phyloP scores from a whole-genome alignment of 805 yeast species.

The Teunomyces kruisii region DNA sequence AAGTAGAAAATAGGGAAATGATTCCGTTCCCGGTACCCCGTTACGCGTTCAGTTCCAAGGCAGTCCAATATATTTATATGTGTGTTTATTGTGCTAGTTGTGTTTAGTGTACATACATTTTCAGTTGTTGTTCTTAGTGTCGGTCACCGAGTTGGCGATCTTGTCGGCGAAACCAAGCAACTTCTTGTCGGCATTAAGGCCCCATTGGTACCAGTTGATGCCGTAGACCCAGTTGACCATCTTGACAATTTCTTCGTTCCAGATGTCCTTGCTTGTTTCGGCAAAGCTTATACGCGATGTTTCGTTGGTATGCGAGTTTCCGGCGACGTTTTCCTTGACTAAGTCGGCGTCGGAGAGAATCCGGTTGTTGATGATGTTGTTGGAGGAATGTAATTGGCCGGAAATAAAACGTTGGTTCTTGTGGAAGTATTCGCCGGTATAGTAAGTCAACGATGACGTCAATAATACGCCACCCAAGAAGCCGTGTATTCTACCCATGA shows the following conservation, averaged over 20 bases:
- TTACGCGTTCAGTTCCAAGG: too few relatives aligned
- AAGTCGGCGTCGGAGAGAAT: constrained; percentile 50
- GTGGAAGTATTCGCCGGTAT: constrained; percentile 57
- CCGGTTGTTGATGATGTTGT: constrained; percentile 51
- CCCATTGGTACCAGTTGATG: constrained; percentile 48
- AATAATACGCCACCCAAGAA: constrained; percentile 55
- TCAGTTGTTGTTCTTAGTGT: not conserved
- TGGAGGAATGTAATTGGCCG: constrained; percentile 46
- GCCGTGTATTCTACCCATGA: constrained; percentile 41
- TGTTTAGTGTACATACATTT: not conserved
- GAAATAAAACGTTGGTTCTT: constrained; percentile 48
- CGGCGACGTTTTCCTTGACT: constrained; percentile 43
- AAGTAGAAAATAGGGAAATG: not conserved
- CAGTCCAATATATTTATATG: too few relatives aligned
- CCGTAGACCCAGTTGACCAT: constrained; percentile 64
- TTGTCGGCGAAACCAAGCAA: constrained; percentile 29
- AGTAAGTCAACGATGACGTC: constrained; percentile 61
- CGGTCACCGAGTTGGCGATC: constrained; percentile 11
- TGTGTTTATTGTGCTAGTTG: not conserved
- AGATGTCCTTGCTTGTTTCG: constrained; percentile 72
- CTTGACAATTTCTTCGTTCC: constrained; percentile 72
- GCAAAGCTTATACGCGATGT: constrained; percentile 38
- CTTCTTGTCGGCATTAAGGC: constrained; percentile 34
- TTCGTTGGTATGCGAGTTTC: constrained; percentile 25
- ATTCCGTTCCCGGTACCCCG: too few relatives aligned